Base-by-base conservation (phyloP, 2,329 filamentous ascomycete species). In the Ramichloridium luteum region DNA sequence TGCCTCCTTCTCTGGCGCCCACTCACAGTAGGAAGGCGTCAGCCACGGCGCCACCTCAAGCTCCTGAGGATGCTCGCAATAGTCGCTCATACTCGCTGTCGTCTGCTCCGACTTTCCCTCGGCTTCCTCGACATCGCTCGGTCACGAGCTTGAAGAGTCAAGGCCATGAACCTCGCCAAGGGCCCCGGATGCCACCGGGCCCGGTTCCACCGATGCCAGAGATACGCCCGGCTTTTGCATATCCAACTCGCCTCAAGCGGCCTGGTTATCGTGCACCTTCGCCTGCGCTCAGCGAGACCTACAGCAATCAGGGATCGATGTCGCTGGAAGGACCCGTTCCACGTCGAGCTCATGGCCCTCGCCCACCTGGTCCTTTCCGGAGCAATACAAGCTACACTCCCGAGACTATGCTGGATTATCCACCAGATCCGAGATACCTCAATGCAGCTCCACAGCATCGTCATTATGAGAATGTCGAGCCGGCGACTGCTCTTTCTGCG, bases 71-170 rank as follows among this genome's bases (percentile, higher is more conserved):
- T 17, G 37, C 38, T 13, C 36, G 56, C 31, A 55, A 62, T 29
- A 56, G 57, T 30, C 56, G 63, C 8, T 62, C 59, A 1, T 59
- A 54, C 38, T 66, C 62, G 4, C 46, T 62, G 48, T 59, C 55
- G 2, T 50, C 50, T 13, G 49, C 53, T 18, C 54, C 51, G 26
- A 51, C 56, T 4, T 40, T 44, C 11, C 52, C 50, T 27, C 52
- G 45, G 27, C 44, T 64, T 31, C 54, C 59, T 4, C 57, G 53
- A 39, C 57, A 61, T 39, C 55, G 56, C 13, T 67, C 64, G 8
- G 49, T 57, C n/a, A 54, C 55, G 12, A 67, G 59, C 41, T 44
- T 66, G 26, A 57, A 62, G 41, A 55, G 56, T 36, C 54, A 59
- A 28, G 59, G 58, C 13, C 47, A 50, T 25, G 45, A 48, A 28